These are phyloP conservation scores for Agrocybe praecox DNA, from an alignment of 768 basidiomycete genomes.

Conservation along the genomic window DNA sequence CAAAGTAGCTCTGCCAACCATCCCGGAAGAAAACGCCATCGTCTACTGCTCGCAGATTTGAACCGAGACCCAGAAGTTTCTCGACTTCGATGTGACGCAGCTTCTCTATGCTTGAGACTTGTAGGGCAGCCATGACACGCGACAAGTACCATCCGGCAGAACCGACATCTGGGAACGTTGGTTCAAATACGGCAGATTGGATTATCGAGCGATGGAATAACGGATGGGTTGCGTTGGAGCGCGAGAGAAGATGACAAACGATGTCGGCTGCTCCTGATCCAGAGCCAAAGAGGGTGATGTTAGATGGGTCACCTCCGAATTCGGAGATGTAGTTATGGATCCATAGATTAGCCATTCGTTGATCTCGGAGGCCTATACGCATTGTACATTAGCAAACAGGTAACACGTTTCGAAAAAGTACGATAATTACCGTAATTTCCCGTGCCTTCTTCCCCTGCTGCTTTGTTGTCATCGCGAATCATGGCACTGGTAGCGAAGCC, in stretches of 20 bases:
- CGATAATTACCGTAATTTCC: constrained; percentile 72
- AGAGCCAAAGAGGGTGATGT: constrained; percentile 54
- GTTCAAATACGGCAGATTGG: constrained; percentile 71
- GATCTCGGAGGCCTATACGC: constrained; percentile 59
- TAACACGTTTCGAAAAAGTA: not conserved
- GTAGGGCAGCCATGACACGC: constrained; percentile 59
- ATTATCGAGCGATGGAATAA: constrained; percentile 75
- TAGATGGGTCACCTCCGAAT: constrained; percentile 70
- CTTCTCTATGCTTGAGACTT: constrained; percentile 57
- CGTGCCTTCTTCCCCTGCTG: constrained; percentile 66
- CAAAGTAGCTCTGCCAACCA: constrained; percentile 51
- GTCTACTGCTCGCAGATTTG: constrained; percentile 60
- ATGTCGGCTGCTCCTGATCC: constrained; percentile 61
- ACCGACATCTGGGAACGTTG: constrained; percentile 58
- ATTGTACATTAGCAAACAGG: constrained; percentile 5
- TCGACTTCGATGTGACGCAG: constrained; percentile 62
- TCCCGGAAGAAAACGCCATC: constrained; percentile 70
- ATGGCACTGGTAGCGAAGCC: constrained; percentile 73
- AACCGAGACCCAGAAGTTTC: constrained; percentile 53
- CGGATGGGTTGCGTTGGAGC: constrained; percentile 56
- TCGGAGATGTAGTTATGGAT: constrained; percentile 56
- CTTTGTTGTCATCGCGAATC: constrained; percentile 68
- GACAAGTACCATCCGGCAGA: constrained; percentile 70
- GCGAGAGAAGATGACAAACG: constrained; percentile 64
- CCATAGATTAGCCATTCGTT: constrained; percentile 67